Percentiles rank a stretch among this genome's conserved stretches.
These are phyloP conservation scores for Eragrostis curvula DNA, from an alignment of 176 grass and related monocot genomes.

Conservation along the genomic window DNA sequence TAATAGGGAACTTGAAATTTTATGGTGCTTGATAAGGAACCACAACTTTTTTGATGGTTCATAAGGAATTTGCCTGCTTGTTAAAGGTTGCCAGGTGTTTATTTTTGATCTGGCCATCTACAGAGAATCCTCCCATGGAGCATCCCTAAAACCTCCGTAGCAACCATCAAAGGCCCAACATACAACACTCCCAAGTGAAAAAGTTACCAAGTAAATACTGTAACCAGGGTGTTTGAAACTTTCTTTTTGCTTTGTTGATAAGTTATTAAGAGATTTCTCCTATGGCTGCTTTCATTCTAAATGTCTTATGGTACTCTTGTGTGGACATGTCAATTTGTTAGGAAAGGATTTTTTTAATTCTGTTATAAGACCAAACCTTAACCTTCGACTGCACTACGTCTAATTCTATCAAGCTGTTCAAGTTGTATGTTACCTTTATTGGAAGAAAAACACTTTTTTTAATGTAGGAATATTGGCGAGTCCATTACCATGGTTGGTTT, in stretches of 20 bases:
- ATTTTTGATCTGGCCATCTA: not conserved
- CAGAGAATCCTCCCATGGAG: too few relatives aligned
- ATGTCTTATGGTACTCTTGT: slow-evolving; percentile 5
- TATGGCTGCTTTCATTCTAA: not conserved
- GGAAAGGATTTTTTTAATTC: not conserved
- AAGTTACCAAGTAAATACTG: not conserved
- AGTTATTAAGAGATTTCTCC: slow-evolving; percentile 19
- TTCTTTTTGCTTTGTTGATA: not conserved
- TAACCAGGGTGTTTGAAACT: not conserved
- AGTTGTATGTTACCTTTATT: slow-evolving; percentile 1
- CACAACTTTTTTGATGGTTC: too few relatives aligned
- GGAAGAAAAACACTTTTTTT: slow-evolving; percentile 8
- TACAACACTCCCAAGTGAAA: not conserved
- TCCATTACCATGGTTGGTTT: slow-evolving; percentile 5
- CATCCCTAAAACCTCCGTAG: too few relatives aligned
- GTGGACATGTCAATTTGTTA: slow-evolving; percentile 5
- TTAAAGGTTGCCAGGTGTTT: not conserved
- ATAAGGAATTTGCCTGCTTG: too few relatives aligned
- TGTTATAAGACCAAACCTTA: not conserved
- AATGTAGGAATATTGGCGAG: not conserved
- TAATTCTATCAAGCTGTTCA: slow-evolving; percentile 27
- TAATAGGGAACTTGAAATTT: too few relatives aligned
- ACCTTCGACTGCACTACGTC: slow-evolving; percentile 8
- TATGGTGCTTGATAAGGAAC: too few relatives aligned
- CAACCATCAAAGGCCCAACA: too few relatives aligned